Base-by-base conservation (phyloP, 805 yeast genomes). In the Zygosaccharomyces kombuchaensis region DNA sequence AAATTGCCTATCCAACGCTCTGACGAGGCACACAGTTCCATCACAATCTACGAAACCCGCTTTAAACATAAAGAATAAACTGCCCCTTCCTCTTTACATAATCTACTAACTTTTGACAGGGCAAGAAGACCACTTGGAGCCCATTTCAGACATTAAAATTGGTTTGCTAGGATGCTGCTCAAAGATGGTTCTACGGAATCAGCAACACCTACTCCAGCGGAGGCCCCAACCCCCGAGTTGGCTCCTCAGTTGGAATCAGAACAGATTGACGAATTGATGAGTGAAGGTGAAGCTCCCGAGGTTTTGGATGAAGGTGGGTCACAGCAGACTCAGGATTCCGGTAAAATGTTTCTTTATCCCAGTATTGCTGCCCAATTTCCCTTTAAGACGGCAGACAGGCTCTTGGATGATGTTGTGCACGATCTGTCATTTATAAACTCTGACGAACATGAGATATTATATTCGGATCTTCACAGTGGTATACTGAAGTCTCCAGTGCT, bases 341-440 rank as follows among this genome's bases (percentile, higher is more conserved):
- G 69, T 10, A 59, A 52, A 23, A 46, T 47, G 7, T 35, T 60
- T 6, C 36, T 65, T 43, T 65, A 65, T 36, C 56, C 60, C 10
- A 43, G 54, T 35, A 36, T 53, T 16, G 31, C 45, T 13, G 38
- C 34, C 2, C 32, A 35, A 6, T 58, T 55, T 34, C 67, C 67
- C 4, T 78, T 78, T 65, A 85, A 84, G 55, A 83, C 91, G 0
- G 64, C 82, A 5, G 84, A 84, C 55, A 68, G 91, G 44, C 69
- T 85, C 16, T 54, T 84, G 17, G 88, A 82, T 59, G 91, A 84
- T 56, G 58, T 84, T 25, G 67, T 75, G 43, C 72, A 69, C 25
- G 77, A 72, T 47, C 58, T 74, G 7, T 51, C 63, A 26, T 70
- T 72, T 48, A 45, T 52, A 25, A 48, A 44, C 31, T 47, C 53